Evolutionary conservation across 2,329 filamentous ascomycete genomes (phyloP), one percentile per base, ranked within the genome.

Genomic region (Amphichorda felina): DNA sequence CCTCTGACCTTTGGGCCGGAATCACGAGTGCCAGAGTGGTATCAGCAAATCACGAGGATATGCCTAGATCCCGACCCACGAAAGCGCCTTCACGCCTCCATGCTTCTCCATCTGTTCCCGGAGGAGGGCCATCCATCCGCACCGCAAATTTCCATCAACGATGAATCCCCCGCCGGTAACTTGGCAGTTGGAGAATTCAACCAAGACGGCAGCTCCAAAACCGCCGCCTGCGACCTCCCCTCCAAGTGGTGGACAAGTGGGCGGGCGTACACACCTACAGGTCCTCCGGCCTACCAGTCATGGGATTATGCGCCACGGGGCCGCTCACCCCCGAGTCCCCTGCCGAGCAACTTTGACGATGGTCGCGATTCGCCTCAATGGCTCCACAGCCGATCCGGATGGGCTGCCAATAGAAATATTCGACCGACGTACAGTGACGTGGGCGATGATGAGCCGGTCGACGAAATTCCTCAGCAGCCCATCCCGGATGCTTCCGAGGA

Each of bases 11-110:
- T 81, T 8, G 60, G 66, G 4, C 51, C 75, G 5, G 71, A 75
- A 34, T 55, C 69, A 9, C 66, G 79, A 18, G 70, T 93, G 8
- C 91, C 91, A 0, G 64, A 68, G 10, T 96, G 88, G 69, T 96
- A 84, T 55, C 74, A 76, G 40, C 66, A 72, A 13, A 67, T 94
- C 33, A 77, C 94, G 26, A 71, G 78, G 36, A 76, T 76, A 13
- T 96, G 89, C 52, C 65, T 96, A 35, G 81, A 74, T 43, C 69
- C 79, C 19, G 69, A 78, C 39, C 89, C 91, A 6, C 75, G 82
- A 38, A 63, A 75, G 37, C 75, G 91, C 34, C 62, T 76, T 9
- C 77, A 85, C 34, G 89, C 91, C 4, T 75, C 76, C 33, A 70
- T 79, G 18, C 67, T 96, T 11, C 63, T 94, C 11, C 54, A 59